Percentiles rank a stretch among this genome's conserved stretches.
These are phyloP conservation scores for Xylaria venustula DNA, from an alignment of 495 filamentous ascomycete species.

Conservation along the genomic window DNA sequence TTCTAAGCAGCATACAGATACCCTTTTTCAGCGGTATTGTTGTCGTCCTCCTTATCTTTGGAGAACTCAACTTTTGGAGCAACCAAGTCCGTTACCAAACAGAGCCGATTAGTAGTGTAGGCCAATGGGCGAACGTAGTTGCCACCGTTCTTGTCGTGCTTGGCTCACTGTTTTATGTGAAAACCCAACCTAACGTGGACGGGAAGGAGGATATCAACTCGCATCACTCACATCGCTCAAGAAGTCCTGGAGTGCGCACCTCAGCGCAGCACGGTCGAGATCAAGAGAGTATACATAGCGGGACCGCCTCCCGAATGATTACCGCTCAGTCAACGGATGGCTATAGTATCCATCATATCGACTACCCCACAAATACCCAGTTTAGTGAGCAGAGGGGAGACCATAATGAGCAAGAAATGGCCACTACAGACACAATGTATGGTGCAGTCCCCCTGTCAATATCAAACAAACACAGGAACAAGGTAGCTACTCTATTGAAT, in stretches of 20 bases:
- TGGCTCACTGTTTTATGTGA: slow-evolving; percentile 54
- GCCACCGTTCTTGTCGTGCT: slow-evolving; percentile 52
- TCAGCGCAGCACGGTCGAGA: slow-evolving; percentile 1
- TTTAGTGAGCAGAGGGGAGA: background rate
- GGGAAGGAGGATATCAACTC: slow-evolving; percentile 12
- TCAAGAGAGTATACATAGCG: background rate
- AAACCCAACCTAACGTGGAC: slow-evolving; percentile 35
- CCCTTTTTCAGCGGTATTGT: slow-evolving; percentile 55
- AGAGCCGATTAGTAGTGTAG: slow-evolving; percentile 52
- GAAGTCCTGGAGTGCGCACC: slow-evolving; percentile 29
- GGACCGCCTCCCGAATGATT: background rate
- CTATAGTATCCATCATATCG: background rate
- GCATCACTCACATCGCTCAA: slow-evolving; percentile 15
- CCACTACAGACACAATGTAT: background rate
- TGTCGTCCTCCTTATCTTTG: slow-evolving; percentile 52
- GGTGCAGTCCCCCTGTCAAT: background rate
- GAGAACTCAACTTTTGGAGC: slow-evolving; percentile 61
- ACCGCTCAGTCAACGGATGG: slow-evolving; percentile 6
- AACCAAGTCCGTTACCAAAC: slow-evolving; percentile 48
- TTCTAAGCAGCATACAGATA: slow-evolving; percentile 49
- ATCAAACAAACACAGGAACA: slow-evolving; percentile 30
- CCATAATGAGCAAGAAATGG: background rate
- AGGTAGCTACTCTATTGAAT: slow-evolving; percentile 38
- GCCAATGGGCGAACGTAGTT: slow-evolving; percentile 58
- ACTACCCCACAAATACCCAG: background rate